Evolutionary conservation across 192 early-diverging fungal genomes (phyloP).

Genomic region (Entomortierella parvispora): DNA sequence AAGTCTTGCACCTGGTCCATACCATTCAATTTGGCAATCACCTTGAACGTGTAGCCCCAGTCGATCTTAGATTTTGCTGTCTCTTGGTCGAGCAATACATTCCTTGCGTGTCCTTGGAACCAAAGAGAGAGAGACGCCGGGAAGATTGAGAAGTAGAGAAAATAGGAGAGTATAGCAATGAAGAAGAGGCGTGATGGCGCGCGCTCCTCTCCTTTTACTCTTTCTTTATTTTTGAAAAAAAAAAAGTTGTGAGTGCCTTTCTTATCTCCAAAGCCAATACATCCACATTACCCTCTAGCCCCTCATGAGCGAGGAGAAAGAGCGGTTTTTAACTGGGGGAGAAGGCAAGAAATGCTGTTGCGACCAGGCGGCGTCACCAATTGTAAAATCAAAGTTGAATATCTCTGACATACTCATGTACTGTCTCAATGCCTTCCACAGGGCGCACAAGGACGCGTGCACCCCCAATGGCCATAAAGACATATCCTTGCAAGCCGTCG

Average conservation of each 20-base stretch:
- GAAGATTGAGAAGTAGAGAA: too few species aligned
- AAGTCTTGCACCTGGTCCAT: slow-evolving; percentile 83
- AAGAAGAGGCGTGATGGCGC: too few species aligned
- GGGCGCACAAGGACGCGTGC: slow-evolving; percentile 23
- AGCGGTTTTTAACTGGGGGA: too few species aligned
- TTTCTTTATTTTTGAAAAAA: too few species aligned
- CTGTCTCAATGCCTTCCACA: slow-evolving; percentile 17
- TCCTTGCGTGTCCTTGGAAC: slow-evolving; percentile 98
- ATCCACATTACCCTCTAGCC: too few species aligned
- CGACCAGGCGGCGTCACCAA: too few species aligned
- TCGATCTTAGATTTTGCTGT: slow-evolving; percentile 99
- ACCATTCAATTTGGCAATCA: slow-evolving; percentile 95
- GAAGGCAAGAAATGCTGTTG: too few species aligned
- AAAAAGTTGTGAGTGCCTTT: too few species aligned
- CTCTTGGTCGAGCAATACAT: slow-evolving; percentile 98
- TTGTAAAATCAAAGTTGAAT: slow-evolving; percentile 32
- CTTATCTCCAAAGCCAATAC: too few species aligned
- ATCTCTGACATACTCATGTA: slow-evolving; percentile 33
- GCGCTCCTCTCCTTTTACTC: too few species aligned
- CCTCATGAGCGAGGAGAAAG: too few species aligned
- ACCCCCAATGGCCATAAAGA: slow-evolving; percentile 44
- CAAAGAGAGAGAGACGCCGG: slow-evolving; percentile 97
- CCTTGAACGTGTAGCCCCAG: slow-evolving; percentile 99
- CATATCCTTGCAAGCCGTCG: slow-evolving; percentile 47
- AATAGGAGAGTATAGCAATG: too few species aligned